Evolutionary conservation across 2,329 filamentous ascomycete species (phyloP), one percentile per base, ranked within the genome.

Genomic region (Anisogramma anomala): DNA sequence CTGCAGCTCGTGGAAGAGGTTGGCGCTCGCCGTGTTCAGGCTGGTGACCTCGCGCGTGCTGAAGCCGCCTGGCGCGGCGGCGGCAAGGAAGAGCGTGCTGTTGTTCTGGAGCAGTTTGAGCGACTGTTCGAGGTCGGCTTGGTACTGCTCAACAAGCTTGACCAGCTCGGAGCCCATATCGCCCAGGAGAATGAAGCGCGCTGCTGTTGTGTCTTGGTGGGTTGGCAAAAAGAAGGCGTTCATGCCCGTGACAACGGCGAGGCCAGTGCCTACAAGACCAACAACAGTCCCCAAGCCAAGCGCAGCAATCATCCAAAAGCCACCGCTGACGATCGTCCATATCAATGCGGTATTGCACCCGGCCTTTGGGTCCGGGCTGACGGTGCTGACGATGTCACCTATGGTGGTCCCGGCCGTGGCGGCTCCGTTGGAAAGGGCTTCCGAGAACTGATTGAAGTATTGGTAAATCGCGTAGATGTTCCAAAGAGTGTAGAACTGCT

Each of bases 381-480:
- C 48, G 3, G 52, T 50, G 2, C 50, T 45, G 7, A 55, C 51
- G 23, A 54, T 55, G 26, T 49, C 48, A 27, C 45, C 50, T 26
- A 55, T 45, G 6, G 52, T 55, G 30, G 52, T 48, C 1, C 50
- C 47, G 3, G 51, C 53, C 13, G 54, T 49, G 10, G 48, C 43
- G n/a, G 49, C 48, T 1, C 53, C 53, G 18, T 52, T 49, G 36
- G 50, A 50, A 6, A 54, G 45, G 7, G 53, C 53, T 13, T 48
- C 42, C 1, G 52, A 55, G 33, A 52, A 54, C 39, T 55, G 53
- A 33, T 53, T 55, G 48, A 55, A 55, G 42, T 53, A 55, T 23
- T 55, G 53, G 39, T 51, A 52, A 3, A 54, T 40, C 11, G 50
- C 48, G 39, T 55, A 53, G 13, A 54, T 55, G 46, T 54, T 55